Evolutionary conservation across 495 filamentous ascomycete genomes (phyloP).

Genomic region (Aspergillus avenaceus): DNA sequence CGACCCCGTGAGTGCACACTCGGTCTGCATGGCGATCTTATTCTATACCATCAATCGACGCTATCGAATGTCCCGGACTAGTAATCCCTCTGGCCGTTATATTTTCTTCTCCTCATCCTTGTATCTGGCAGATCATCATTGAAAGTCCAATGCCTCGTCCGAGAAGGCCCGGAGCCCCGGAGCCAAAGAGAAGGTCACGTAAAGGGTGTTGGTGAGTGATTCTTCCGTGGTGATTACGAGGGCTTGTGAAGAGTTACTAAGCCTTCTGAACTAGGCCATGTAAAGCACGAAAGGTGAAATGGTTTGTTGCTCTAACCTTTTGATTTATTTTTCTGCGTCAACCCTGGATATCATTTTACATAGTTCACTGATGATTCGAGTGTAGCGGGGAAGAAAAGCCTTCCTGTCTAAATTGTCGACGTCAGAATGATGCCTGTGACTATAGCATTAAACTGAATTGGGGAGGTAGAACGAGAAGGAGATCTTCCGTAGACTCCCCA

Average conservation of each 20-base stretch:
- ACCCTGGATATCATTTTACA: neutral
- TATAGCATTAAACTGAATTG: constrained; percentile 84
- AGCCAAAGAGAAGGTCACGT: constrained; percentile 69
- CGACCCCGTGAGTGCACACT: constrained; percentile 15
- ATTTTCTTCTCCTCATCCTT: constrained; percentile 13
- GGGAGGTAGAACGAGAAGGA: constrained; percentile 61
- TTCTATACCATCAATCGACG: constrained; percentile 17
- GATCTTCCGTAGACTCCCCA: constrained; percentile 34
- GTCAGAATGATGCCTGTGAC: constrained; percentile 74
- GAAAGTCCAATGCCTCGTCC: constrained; percentile 61
- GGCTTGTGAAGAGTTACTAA: constrained; percentile 4
- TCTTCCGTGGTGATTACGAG: constrained; percentile 1
- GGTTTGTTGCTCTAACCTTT: constrained; percentile 37
- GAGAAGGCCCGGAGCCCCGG: constrained; percentile 59
- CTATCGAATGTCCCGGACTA: constrained; percentile 17
- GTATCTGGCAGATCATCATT: constrained; percentile 11
- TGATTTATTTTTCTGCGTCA: neutral
- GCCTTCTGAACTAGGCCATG: constrained; percentile 56
- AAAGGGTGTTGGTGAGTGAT: constrained; percentile 78
- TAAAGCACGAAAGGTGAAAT: constrained; percentile 84
- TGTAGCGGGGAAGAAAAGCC: constrained; percentile 71
- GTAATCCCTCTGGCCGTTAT: constrained; percentile 13
- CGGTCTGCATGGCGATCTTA: constrained; percentile 28
- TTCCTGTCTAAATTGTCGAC: constrained; percentile 70
- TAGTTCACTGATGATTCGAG: constrained; percentile 4